Conservation (phyloP, 371 early-diverging fungal genomes). For the Mortierella sp. region DNA sequence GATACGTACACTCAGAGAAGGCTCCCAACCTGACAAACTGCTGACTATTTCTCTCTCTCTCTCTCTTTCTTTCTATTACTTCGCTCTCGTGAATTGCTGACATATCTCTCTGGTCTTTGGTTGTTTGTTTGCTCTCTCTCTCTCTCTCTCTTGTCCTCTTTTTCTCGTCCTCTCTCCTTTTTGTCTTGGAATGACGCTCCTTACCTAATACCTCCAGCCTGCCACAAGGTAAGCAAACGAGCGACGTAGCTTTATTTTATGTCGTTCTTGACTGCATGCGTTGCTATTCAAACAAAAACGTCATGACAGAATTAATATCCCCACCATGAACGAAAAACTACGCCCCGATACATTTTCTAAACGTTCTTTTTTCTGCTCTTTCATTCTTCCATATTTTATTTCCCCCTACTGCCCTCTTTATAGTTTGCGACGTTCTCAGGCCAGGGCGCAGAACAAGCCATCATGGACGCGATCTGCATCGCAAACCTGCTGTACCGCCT, state of each 20-base stretch:
- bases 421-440: conserved; percentile 38
- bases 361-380: background rate
- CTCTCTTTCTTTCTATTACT: background rate
- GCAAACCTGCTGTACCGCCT: conserved; percentile 37
- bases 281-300: too few species aligned
- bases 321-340: background rate
- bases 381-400: too few species aligned
- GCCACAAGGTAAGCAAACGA: conserved; percentile 33
- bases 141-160: background rate
- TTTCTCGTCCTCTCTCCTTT: background rate
- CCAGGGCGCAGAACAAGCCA: conserved; percentile 48
- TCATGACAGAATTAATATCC: too few species aligned
- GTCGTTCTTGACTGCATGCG: background rate
- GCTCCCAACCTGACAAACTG: background rate
- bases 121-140: background rate
- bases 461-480: conserved; percentile 38
- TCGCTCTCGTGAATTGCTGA: too few species aligned
- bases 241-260: background rate
- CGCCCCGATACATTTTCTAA: background rate
- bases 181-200: background rate
- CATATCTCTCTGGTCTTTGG: too few species aligned
- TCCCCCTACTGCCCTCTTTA: background rate
- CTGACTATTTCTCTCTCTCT: background rate
- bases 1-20: background rate
- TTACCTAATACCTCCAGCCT: conserved; percentile 19